Base-by-base conservation (phyloP, 768 basidiomycete genomes). In the Tricholoma hemisulphureum region DNA sequence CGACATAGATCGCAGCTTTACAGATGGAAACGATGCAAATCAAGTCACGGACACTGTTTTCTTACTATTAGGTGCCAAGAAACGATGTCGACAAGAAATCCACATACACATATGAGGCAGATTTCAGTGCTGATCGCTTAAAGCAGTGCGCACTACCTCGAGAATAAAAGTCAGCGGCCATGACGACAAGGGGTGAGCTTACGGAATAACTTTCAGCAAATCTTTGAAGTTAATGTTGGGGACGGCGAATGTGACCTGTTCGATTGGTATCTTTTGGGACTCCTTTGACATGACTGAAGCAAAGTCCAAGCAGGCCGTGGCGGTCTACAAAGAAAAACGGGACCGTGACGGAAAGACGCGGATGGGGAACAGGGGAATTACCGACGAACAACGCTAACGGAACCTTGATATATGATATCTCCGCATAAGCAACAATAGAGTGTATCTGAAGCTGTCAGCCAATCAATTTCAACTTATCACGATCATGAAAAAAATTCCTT, bases 221-320 rank as follows among this genome's bases (percentile, higher is more conserved):
- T 97, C 90, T 77, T 95, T 97, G 72, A 95, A 81, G 35, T 89
- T 81, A 60, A 93, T 82, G 77, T 93, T 88, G 21, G 94, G 94
- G 61, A 96, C 89, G 24, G 81, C 67, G 59, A 83, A 82, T 48
- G 81, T 77, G 41, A 75, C 80, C 74, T 90, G 89, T 58, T 86
- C 78, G 53, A 79, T 73, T n/a, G n/a, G n/a, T n/a, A n/a, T n/a
- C n/a, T n/a, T n/a, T n/a, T n/a, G n/a, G n/a, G n/a, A n/a, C n/a
- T n/a, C n/a, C n/a, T n/a, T n/a, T n/a, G n/a, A n/a, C n/a, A n/a
- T n/a, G n/a, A n/a, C n/a, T n/a, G n/a, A n/a, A n/a, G n/a, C n/a
- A n/a, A n/a, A n/a, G n/a, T n/a, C n/a, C n/a, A n/a, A n/a, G n/a
- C n/a, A n/a, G n/a, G n/a, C n/a, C n/a, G n/a, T n/a, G n/a, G n/a